These are phyloP conservation scores for Kregervanrija pseudodelftensis DNA, from an alignment of 805 yeast genomes.

Conservation along the genomic window DNA sequence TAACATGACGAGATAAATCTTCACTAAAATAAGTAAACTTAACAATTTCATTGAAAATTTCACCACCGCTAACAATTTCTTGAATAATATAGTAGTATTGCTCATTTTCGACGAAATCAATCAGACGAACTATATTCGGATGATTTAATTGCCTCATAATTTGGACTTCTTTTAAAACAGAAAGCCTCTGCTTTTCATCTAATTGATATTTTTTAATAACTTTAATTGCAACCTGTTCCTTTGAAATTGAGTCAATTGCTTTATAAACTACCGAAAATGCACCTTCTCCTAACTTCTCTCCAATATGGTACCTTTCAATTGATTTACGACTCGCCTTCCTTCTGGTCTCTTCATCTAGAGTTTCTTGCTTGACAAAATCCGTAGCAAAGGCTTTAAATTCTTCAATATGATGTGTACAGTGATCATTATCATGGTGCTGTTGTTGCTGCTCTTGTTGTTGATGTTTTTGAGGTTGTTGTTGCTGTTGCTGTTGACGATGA, in stretches of 20 bases:
- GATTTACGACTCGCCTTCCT: slow-evolving; percentile 17
- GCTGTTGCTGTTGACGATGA: background rate
- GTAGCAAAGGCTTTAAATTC: slow-evolving; percentile 27
- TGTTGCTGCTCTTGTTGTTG: slow-evolving; percentile 4
- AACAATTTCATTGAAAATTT: slow-evolving; percentile 72
- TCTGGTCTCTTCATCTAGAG: slow-evolving; percentile 14
- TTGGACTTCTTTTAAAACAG: slow-evolving; percentile 74
- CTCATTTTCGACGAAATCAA: slow-evolving; percentile 59
- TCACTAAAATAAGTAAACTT: slow-evolving; percentile 72
- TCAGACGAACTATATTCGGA: slow-evolving; percentile 56
- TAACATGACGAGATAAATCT: slow-evolving; percentile 64
- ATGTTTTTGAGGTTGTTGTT: slow-evolving; percentile 1
- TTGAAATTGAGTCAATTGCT: slow-evolving; percentile 34
- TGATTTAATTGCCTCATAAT: slow-evolving; percentile 63
- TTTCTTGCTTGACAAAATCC: slow-evolving; percentile 28
- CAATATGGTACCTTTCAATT: slow-evolving; percentile 33
- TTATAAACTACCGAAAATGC: slow-evolving; percentile 52
- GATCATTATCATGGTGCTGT: slow-evolving; percentile 1
- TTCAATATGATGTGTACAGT: slow-evolving; percentile 11
- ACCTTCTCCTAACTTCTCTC: slow-evolving; percentile 51
- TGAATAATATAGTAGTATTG: slow-evolving; percentile 61
- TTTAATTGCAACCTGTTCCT: slow-evolving; percentile 44
- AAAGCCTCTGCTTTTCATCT: slow-evolving; percentile 53
- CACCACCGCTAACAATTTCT: slow-evolving; percentile 73
- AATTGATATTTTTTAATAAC: slow-evolving; percentile 63